These are phyloP conservation scores for Phytomonas sp. DNA, from an alignment of 208 protist species.

Conservation along the genomic window DNA sequence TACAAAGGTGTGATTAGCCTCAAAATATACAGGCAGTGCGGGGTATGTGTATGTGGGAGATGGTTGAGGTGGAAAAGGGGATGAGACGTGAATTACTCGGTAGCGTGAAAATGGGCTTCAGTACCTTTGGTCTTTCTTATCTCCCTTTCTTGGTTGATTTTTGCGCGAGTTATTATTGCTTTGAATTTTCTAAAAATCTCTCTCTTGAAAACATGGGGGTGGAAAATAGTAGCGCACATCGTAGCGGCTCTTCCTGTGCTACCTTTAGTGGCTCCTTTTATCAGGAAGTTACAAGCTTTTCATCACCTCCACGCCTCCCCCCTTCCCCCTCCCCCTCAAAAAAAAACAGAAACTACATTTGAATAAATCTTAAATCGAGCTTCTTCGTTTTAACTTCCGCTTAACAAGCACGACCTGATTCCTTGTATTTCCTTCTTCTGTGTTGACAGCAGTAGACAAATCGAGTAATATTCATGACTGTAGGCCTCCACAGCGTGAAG, in stretches of 20 bases:
- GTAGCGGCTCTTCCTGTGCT: background rate
- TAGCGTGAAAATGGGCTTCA: background rate
- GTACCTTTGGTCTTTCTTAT: background rate
- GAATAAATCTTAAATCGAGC: constrained; percentile 10
- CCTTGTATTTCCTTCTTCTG: constrained; percentile 4
- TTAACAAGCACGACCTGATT: constrained; percentile 1
- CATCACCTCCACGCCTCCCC: background rate
- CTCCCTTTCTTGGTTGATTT: background rate
- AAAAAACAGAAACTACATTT: constrained; percentile 9
- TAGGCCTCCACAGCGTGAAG: background rate
- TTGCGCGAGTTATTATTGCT: background rate
- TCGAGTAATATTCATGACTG: background rate
- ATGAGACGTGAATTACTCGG: background rate
- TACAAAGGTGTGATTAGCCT: background rate
- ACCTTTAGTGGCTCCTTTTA: background rate
- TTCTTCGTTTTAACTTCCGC: constrained; percentile 12
- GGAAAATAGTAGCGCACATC: background rate
- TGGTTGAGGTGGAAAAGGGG: background rate
- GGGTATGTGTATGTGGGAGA: background rate
- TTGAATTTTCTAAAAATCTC: background rate
- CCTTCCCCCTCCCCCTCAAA: too few relatives aligned
- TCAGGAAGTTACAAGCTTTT: background rate
- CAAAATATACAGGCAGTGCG: background rate
- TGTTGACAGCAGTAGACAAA: background rate
- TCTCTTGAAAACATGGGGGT: background rate